Conservation (phyloP, 208 protist genomes). For the Crithidia fasciculata region DNA sequence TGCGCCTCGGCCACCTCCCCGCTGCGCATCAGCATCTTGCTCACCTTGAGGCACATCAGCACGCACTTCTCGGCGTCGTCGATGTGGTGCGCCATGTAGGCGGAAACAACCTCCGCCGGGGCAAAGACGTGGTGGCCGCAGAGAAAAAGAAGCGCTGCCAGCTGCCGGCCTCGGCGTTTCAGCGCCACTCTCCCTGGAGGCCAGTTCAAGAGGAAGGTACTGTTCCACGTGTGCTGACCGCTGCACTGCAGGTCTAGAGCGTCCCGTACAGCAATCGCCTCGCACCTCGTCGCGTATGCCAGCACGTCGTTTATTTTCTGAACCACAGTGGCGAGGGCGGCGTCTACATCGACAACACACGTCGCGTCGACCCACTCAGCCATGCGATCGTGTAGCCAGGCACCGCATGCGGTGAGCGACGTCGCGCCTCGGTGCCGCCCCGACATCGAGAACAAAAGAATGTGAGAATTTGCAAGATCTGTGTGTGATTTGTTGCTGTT, state of each 20-base stretch:
- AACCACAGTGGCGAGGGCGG: too few species aligned
- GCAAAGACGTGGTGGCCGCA: conserved; percentile 66
- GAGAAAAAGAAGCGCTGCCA: conserved; percentile 62
- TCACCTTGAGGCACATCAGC: conserved; percentile 82
- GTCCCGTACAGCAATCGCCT: conserved; percentile 44
- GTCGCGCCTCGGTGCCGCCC: too few species aligned
- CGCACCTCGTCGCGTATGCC: background rate
- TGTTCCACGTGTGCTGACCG: conserved; percentile 66
- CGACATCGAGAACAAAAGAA: too few species aligned
- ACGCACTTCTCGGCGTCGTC: conserved; percentile 73
- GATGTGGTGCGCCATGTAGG: conserved; percentile 60
- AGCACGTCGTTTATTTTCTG: too few species aligned
- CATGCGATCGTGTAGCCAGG: too few species aligned
- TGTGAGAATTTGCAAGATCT: too few species aligned
- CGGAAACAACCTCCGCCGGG: conserved; percentile 25
- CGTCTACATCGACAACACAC: too few species aligned
- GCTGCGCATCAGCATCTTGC: conserved; percentile 34
- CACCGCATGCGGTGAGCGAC: too few species aligned
- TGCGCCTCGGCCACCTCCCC: conserved; percentile 11
- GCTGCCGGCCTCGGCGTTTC: conserved; percentile 28
- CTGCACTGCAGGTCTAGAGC: conserved; percentile 45
- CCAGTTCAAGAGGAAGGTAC: conserved; percentile 40
- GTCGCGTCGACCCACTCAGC: too few species aligned
- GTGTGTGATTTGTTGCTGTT: too few species aligned
- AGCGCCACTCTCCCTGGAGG: conserved; percentile 22